Base-by-base conservation (phyloP, 108 stramenopile genomes). In the Licmophora abbreviata region DNA sequence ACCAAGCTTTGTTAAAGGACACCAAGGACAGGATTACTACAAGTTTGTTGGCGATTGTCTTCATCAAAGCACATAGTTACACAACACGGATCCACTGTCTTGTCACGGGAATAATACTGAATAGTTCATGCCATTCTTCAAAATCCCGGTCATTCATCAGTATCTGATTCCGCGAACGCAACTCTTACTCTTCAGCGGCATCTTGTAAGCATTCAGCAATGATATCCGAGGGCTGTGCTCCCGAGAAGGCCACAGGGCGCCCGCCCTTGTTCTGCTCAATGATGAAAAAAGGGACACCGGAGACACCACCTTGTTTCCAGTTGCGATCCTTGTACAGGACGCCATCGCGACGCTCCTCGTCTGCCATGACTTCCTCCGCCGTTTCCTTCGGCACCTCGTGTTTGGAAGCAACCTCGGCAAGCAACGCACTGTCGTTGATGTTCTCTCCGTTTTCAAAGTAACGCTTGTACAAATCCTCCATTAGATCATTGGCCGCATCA, bases 211-310 rank as follows among this genome's bases (percentile, higher is more conserved):
- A 35, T 20, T 60, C 59, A 2, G 59, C 66, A 29, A 68, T 68
- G 21, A 68, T 29, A 18, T 54, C 48, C 21, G 44, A 26, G 6
- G 66, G 66, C 17, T 68, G 48, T 10, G 66, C 66, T 25, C 66
- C 66, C 8, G 59, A 61, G 26, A 68, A 68, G 11, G 51, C 53
- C 4, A 56, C 41, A 4, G 66, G 66, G 25, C 31, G 36, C 12
- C 37, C 32, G 14, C 50, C 54, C 24, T 68, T 54, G 22, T 60
- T 55, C 4, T 41, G 47, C 15, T 61, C 52, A 44, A 68, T 61
- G 32, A 68, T 55, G 40, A 56, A 60, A 28, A 61, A 68, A 10
- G 66, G 66, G 15, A 68, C 66, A 38, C 66, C 66, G 29, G 54
- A 26, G 4, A 61, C 44, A 24, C 59, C 59, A 18, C 34, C 50